These are phyloP conservation scores for Suillus weaverae DNA, from an alignment of 768 basidiomycete genomes.

Conservation along the genomic window DNA sequence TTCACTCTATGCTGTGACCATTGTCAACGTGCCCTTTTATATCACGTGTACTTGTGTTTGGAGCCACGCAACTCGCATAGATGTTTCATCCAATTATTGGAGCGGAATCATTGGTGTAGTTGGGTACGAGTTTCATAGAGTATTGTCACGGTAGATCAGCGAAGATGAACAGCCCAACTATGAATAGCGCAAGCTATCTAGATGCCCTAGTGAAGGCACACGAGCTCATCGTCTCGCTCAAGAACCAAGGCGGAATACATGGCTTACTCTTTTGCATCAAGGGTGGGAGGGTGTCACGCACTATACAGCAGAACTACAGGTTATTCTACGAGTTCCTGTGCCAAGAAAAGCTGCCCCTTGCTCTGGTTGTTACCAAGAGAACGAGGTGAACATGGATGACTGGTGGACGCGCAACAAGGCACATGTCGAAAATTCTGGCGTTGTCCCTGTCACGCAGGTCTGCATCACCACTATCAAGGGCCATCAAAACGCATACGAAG, in stretches of 20 bases:
- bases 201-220: constrained; percentile 31
- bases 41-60: neutral
- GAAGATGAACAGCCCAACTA: constrained; percentile 31
- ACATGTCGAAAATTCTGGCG: constrained; percentile 21
- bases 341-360: constrained; percentile 31
- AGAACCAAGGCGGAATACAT: constrained; percentile 35
- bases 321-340: constrained; percentile 36
- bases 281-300: constrained; percentile 29
- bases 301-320: constrained; percentile 29
- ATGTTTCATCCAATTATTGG: neutral
- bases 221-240: constrained; percentile 33
- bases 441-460: constrained; percentile 29
- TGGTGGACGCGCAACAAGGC: constrained; percentile 33
- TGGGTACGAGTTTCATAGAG: too few species aligned
- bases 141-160: too few species aligned
- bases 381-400: constrained; percentile 34
- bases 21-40: neutral
- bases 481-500: neutral
- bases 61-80: too few species aligned
- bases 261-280: constrained; percentile 40
- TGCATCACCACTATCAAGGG: constrained; percentile 27
- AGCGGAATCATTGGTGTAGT: too few species aligned
- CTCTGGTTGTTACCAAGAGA: constrained; percentile 36
- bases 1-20: neutral
- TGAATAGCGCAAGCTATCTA: constrained; percentile 23